These are phyloP conservation scores for Xylariaceae sp. DNA, from an alignment of 2,329 filamentous ascomycete species.

Conservation along the genomic window DNA sequence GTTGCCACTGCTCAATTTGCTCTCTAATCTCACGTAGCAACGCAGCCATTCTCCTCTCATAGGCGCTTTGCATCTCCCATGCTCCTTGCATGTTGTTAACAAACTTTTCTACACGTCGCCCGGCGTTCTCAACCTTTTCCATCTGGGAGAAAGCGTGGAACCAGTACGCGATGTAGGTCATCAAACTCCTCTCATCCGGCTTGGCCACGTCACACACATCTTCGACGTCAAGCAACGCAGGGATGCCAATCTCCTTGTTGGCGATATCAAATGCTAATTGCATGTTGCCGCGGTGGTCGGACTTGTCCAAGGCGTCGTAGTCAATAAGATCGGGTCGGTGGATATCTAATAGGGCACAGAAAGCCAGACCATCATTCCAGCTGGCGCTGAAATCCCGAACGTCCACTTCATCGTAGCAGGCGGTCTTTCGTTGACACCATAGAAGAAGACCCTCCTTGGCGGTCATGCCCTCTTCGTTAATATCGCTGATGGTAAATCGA, in stretches of 20 bases:
- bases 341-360: conserved; percentile 94
- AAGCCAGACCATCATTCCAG: conserved; percentile 96
- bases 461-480: conserved; percentile 96
- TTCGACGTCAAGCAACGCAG: conserved; percentile 91
- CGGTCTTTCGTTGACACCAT: conserved; percentile 98
- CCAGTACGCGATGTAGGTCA: conserved; percentile 99
- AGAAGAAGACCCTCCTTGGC: conserved; percentile 92
- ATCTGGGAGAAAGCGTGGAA: conserved; percentile 99
- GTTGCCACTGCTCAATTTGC: conserved; percentile 73
- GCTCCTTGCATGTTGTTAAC: conserved; percentile 98
- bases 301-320: conserved; percentile 91
- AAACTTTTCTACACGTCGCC: conserved; percentile 94
- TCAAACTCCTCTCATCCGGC: conserved; percentile 91
- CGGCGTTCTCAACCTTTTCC: conserved; percentile 97
- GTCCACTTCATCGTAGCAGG: conserved; percentile 95
- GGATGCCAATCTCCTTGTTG: conserved; percentile 93
- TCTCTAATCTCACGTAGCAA: conserved; percentile 70
- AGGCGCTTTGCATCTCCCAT: conserved; percentile 99
- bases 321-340: conserved; percentile 96
- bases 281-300: conserved; percentile 94
- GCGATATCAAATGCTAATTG: conserved; percentile 96
- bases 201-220: conserved; percentile 96
- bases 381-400: conserved; percentile 91
- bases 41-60: conserved; percentile 84
- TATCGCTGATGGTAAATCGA: conserved; percentile 96